A percentile compares a stretch with the other conserved stretches of the same genome.
Conservation (phyloP, 202 grass and related monocot genomes). For the Schoenoplectus tabernaemontani region DNA sequence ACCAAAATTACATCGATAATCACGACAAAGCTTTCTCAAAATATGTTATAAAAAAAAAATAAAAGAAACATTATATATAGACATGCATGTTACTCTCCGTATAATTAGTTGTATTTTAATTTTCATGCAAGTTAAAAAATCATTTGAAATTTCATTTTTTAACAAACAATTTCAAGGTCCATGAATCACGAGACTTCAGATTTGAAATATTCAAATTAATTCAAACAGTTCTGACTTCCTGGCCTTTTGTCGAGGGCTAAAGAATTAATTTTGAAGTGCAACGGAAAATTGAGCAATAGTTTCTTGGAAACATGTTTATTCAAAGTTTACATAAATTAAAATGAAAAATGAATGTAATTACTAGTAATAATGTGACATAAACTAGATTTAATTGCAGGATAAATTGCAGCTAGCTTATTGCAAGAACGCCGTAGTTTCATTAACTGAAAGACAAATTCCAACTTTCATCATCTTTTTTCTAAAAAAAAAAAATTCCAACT, state of each 20-base stretch:
- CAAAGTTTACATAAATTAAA: background rate
- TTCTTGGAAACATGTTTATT: too few relatives aligned
- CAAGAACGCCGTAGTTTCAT: background rate
- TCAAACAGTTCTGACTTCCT: background rate
- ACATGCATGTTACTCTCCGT: too few relatives aligned
- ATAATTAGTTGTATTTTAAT: too few relatives aligned
- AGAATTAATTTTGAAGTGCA: background rate
- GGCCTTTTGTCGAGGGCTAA: background rate
- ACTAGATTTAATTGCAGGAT: background rate
- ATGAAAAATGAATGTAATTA: background rate
- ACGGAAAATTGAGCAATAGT: background rate
- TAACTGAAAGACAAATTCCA: background rate
- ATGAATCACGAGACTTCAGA: background rate
- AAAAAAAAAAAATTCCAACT: background rate
- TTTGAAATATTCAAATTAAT: background rate
- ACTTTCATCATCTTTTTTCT: background rate
- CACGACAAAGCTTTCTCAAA: too few relatives aligned
- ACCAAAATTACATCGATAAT: too few relatives aligned
- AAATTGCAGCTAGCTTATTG: background rate
- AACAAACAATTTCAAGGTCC: background rate
- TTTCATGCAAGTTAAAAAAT: too few relatives aligned
- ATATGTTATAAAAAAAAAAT: too few relatives aligned
- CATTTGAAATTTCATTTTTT: background rate
- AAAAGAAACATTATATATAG: too few relatives aligned
- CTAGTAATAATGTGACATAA: background rate